Evolutionary conservation across 2,329 filamentous ascomycete species (phyloP).

Genomic region (Septoria linicola): DNA sequence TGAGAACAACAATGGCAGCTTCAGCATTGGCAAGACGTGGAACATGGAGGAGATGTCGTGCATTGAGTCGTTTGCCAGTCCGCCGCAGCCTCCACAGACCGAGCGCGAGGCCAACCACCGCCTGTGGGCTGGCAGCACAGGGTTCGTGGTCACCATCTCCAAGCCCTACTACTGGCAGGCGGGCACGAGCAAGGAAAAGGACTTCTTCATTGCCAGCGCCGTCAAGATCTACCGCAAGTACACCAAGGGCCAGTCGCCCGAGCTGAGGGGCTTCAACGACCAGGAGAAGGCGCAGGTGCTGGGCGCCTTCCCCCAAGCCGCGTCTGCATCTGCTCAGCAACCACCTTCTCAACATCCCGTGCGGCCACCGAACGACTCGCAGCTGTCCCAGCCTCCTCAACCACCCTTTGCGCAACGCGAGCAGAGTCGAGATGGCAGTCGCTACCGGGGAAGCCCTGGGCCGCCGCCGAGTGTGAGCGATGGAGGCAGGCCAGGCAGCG

Average conservation of each 20-base stretch:
- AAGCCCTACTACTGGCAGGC: conserved; percentile 99
- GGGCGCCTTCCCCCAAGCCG: conserved; percentile 43
- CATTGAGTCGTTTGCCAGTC: conserved; percentile 75
- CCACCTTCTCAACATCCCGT: conserved; percentile 9
- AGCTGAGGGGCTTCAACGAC: conserved; percentile 77
- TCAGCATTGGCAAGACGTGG: conserved; percentile 98
- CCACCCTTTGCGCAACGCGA: conserved; percentile 37
- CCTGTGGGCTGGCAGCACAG: conserved; percentile 76
- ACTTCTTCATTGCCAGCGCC: conserved; percentile 95
- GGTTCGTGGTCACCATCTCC: conserved; percentile 82
- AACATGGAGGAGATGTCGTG: conserved; percentile 83
- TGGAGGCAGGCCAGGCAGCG: conserved; percentile 20
- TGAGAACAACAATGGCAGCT: conserved; percentile 89
- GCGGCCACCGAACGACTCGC: conserved; percentile 16
- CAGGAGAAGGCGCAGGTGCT: conserved; percentile 74
- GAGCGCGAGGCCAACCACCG: conserved; percentile 62
- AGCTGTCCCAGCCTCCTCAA: conserved; percentile 30
- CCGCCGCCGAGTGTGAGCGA: conserved; percentile 34
- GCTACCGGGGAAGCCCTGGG: conserved; percentile 34
- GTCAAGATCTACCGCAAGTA: conserved; percentile 98
- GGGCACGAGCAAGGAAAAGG: conserved; percentile 90
- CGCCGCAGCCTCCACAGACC: conserved; percentile 46
- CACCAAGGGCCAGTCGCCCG: conserved; percentile 78
- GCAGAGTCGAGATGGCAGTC: conserved; percentile 33
- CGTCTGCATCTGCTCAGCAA: conserved; percentile 16